Base-by-base conservation (phyloP, 257 asterid genomes). In the Capsicum baccatum region DNA sequence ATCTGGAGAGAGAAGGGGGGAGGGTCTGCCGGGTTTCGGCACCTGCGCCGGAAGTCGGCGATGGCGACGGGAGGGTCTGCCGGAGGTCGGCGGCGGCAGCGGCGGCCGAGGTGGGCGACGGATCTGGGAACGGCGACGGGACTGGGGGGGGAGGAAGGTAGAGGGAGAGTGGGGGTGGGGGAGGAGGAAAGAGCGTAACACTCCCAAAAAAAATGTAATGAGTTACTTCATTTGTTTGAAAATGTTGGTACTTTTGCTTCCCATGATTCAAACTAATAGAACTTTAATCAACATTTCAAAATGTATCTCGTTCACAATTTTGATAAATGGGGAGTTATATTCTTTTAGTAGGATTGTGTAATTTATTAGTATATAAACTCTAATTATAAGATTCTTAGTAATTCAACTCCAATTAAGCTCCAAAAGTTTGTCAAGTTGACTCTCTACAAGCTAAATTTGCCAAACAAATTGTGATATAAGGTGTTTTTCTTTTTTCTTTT, bases 341-440 rank as follows among this genome's bases (percentile, higher is more conserved):
- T 19, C 6, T 44, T 11, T 73, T 63, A 11, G 42, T 73, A 11
- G 37, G n/a, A 33, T 64, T 64, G 39, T 12, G 47, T 64, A 33
- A 64, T 26, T 64, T 64, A 33, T 10, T 44, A 26, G 6, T 64
- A 64, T 33, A 8, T 64, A 33, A 39, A 64, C 1, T 26, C 17
- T 33, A 11, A 26, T 33, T 26, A 21, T 21, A 26, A 64, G 71
- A 26, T 11, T 9, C 37, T 21, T 62, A 33, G 57, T 50, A 74
- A 26, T 52, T 76, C 63, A 76, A 76, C 63, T 50, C 26, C 48
- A 13, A 76, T 52, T 76, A 76, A 76, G 63, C 63, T 52, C 63
- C 44, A 76, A 26, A 52, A 12, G 26, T 78, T 78, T 14, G 81
- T 78, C 15, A 52, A 76, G 14, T 14, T 78, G 64, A 26, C 26